Percentiles rank a stretch among this genome's conserved stretches.
Conservation (phyloP, 208 protist genomes). For the Trypanosoma platydactyli region DNA sequence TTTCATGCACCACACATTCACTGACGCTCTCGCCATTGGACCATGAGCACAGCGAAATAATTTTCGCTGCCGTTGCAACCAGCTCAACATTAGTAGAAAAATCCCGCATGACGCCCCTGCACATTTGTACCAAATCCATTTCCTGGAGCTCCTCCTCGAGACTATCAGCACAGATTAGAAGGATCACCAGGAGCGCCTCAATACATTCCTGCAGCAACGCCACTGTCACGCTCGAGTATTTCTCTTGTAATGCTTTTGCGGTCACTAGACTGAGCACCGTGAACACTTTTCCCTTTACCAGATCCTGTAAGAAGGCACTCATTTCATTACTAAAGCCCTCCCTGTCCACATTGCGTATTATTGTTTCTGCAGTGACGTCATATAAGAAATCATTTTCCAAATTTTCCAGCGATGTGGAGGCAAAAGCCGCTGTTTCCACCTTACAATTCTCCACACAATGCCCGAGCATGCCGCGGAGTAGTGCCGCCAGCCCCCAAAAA, state of each 20-base stretch:
- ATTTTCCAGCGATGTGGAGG: background rate
- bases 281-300: slow-evolving; percentile 7
- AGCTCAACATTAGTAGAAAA: slow-evolving; percentile 9
- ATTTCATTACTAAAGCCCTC: background rate
- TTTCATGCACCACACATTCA: too few species aligned
- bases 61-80: background rate
- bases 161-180: slow-evolving; percentile 28
- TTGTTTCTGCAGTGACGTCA: background rate
- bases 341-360: background rate
- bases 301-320: background rate
- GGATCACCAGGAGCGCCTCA: slow-evolving; percentile 38
- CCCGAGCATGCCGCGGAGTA: slow-evolving; percentile 33
- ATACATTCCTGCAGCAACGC: slow-evolving; percentile 39
- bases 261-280: slow-evolving; percentile 8
- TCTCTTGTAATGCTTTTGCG: background rate
- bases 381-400: background rate
- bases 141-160: background rate
- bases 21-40: background rate
- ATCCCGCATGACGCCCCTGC: slow-evolving; percentile 18
- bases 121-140: slow-evolving; percentile 8
- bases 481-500: slow-evolving; percentile 27
- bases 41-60: background rate
- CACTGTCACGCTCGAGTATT: slow-evolving; percentile 38
- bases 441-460: background rate
- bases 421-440: background rate